Evolutionary conservation across 805 yeast species (phyloP), one percentile per base, ranked within the genome.

Genomic region (Pachysolen tannophilus): DNA sequence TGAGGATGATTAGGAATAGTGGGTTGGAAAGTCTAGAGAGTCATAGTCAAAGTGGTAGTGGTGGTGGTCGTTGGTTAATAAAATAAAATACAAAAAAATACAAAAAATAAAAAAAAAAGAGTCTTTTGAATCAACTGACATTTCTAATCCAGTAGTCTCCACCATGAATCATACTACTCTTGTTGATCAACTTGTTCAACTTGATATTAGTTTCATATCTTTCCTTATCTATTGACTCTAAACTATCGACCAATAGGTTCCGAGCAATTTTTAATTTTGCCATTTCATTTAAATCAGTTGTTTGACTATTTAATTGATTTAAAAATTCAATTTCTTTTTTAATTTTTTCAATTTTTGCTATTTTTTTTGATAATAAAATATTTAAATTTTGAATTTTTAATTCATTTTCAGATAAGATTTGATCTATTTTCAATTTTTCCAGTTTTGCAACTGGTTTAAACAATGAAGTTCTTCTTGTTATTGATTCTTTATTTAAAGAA

Each of bases 61-160:
- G n/a, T n/a, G n/a, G n/a, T n/a, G n/a, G n/a, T n/a, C n/a, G n/a
- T n/a, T n/a, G n/a, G n/a, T n/a, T n/a, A n/a, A n/a, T n/a, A n/a
- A n/a, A n/a, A n/a, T n/a, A n/a, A n/a, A n/a, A n/a, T n/a, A n/a
- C n/a, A n/a, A n/a, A n/a, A n/a, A n/a, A n/a, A n/a, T n/a, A n/a
- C n/a, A n/a, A n/a, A n/a, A n/a, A n/a, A n/a, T n/a, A n/a, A n/a
- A n/a, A n/a, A n/a, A n/a, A n/a, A n/a, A n/a, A n/a, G n/a, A n/a
- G n/a, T n/a, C n/a, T n/a, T n/a, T n/a, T n/a, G n/a, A n/a, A n/a
- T 26, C 16, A 37, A 15, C 36, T 32, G 4, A 37, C 40, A 25
- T 19, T 29, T 37, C 40, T 37, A 9, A 25, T 20, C 40, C 40
- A 37, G 25, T 37, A 37, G 24, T 37, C 40, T 25, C 40, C 40